Evolutionary conservation across 225 moss, liverwort and hornwort genomes (phyloP).

Genomic region (Pseudisothecium myosuroides): DNA sequence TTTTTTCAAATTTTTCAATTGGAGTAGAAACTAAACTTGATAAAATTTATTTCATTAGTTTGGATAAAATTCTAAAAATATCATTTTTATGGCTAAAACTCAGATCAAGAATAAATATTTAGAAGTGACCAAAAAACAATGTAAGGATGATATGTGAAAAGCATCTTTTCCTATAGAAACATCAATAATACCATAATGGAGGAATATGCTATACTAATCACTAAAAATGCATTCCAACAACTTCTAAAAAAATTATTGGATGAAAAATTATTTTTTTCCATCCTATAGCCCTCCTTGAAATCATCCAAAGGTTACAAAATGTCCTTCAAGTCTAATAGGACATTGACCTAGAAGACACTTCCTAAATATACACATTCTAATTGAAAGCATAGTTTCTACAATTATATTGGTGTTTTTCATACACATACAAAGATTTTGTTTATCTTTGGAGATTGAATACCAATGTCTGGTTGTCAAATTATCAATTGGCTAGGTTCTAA

Average conservation of each 20-base stretch:
- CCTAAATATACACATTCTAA: background rate
- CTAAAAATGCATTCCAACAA: background rate
- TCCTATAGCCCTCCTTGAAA: accelerated
- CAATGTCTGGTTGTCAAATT: background rate
- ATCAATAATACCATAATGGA: background rate
- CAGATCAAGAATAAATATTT: too few relatives aligned
- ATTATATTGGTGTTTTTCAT: too few relatives aligned
- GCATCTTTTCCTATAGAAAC: too few relatives aligned
- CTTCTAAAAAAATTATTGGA: background rate
- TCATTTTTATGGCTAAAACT: too few relatives aligned
- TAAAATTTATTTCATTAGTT: too few relatives aligned
- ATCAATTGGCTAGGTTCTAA: background rate
- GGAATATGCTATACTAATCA: background rate
- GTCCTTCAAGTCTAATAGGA: background rate
- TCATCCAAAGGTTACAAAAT: background rate
- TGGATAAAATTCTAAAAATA: too few relatives aligned
- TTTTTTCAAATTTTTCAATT: background rate
- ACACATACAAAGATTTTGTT: background rate
- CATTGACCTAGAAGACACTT: background rate
- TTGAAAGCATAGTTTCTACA: too few relatives aligned
- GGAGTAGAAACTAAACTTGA: background rate
- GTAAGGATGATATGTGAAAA: too few relatives aligned
- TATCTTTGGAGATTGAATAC: background rate
- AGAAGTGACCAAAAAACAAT: too few relatives aligned
- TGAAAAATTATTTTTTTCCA: background rate